A percentile compares a stretch with the other conserved stretches of the same genome.
phyloP scores from a whole-genome alignment of 1,139 yeast genomes.

The Insectozyma bohioensis region DNA sequence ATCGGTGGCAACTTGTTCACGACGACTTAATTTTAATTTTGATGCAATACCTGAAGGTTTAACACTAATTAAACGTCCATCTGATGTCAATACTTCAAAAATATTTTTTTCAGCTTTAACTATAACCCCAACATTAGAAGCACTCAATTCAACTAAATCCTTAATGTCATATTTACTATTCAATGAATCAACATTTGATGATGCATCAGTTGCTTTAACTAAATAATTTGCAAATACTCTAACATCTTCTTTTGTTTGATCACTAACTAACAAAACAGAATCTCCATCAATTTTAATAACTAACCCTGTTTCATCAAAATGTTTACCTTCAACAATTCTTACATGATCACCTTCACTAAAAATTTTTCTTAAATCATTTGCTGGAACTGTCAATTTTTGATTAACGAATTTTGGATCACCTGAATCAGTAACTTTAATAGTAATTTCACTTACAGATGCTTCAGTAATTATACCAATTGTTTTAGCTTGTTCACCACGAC shows the following conservation, averaged over 20 bases:
- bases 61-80: conserved; percentile 71
- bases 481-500: conserved; percentile 92
- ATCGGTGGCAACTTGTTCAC: conserved; percentile 86
- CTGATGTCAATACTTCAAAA: conserved; percentile 78
- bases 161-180: conserved; percentile 80
- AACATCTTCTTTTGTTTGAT: conserved; percentile 82
- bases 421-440: conserved; percentile 54
- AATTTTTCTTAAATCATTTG: conserved; percentile 76
- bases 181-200: conserved; percentile 32
- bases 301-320: conserved; percentile 90
- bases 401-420: conserved; percentile 50
- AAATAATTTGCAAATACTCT: conserved; percentile 90
- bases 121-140: conserved; percentile 85
- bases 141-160: conserved; percentile 86
- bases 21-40: conserved; percentile 60
- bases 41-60: conserved; percentile 80
- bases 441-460: conserved; percentile 63
- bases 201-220: conserved; percentile 76
- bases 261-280: conserved; percentile 85
- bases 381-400: conserved; percentile 66
- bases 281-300: conserved; percentile 82
- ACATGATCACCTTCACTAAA: conserved; percentile 95
- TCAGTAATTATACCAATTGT: conserved; percentile 77
- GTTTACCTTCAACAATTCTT: conserved; percentile 87
- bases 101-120: conserved; percentile 86